A percentile compares a stretch with the other conserved stretches of the same genome.
These are phyloP conservation scores for Dactylellina leptospora DNA, from an alignment of 2,329 filamentous ascomycete genomes.

Conservation along the genomic window DNA sequence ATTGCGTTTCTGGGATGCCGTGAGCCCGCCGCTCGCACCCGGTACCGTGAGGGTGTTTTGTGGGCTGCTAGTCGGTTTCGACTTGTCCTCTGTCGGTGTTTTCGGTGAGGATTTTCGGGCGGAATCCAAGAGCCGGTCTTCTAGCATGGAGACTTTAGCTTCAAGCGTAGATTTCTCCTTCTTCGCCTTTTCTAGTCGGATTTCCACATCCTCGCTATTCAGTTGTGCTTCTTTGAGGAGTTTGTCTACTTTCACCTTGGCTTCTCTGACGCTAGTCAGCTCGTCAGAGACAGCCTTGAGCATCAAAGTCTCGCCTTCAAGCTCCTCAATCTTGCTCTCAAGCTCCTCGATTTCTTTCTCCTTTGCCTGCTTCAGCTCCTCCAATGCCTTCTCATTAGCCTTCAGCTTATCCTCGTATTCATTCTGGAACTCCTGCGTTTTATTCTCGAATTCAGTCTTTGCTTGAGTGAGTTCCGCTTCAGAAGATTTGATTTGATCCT, in stretches of 20 bases:
- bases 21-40: slow-evolving; percentile 37
- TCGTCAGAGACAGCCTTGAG: slow-evolving; percentile 60
- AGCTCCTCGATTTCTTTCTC: slow-evolving; percentile 58
- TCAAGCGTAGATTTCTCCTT: slow-evolving; percentile 56
- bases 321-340: slow-evolving; percentile 58
- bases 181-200: slow-evolving; percentile 53
- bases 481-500: slow-evolving; percentile 65
- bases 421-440: slow-evolving; percentile 47
- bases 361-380: slow-evolving; percentile 54
- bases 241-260: slow-evolving; percentile 61
- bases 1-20: slow-evolving; percentile 44
- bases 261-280: slow-evolving; percentile 58
- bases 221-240: slow-evolving; percentile 58
- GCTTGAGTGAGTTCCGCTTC: slow-evolving; percentile 64
- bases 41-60: slow-evolving; percentile 40
- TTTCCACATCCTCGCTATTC: slow-evolving; percentile 58
- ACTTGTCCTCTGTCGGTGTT: slow-evolving; percentile 20
- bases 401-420: slow-evolving; percentile 52
- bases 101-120: slow-evolving; percentile 27
- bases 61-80: slow-evolving; percentile 19
- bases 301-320: slow-evolving; percentile 61
- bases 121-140: slow-evolving; percentile 57
- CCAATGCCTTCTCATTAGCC: slow-evolving; percentile 54
- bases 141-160: slow-evolving; percentile 58
- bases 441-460: slow-evolving; percentile 62